Percentiles rank a stretch among this genome's conserved stretches.
These are phyloP conservation scores for Helicostylum pulchrum DNA, from an alignment of 192 early-diverging fungal species.

Conservation along the genomic window DNA sequence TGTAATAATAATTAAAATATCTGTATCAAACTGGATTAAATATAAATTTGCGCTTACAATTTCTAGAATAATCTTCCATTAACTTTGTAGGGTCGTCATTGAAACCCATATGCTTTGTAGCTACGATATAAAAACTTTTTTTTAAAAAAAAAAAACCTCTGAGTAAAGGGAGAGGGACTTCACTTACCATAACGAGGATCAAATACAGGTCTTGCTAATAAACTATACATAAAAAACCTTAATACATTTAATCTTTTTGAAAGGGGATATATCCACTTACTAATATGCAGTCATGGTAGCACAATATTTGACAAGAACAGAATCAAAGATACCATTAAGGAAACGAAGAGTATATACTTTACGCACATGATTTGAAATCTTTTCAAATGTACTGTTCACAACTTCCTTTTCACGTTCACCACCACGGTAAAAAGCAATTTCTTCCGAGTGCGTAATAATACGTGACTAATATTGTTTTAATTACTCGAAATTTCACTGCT, in stretches of 20 bases:
- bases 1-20: conserved; percentile 7
- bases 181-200: conserved; percentile 52
- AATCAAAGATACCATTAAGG: conserved; percentile 60
- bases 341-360: conserved; percentile 61
- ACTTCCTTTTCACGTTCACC: conserved; percentile 63
- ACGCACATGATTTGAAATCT: conserved; percentile 51
- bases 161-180: background rate
- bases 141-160: too few relatives aligned
- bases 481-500: background rate
- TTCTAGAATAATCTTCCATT: conserved; percentile 60
- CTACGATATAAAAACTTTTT: conserved; percentile 22
- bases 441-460: conserved; percentile 82
- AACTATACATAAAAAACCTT: conserved; percentile 28
- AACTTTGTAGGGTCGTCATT: conserved; percentile 53
- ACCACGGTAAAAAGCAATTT: conserved; percentile 77
- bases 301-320: conserved; percentile 63
- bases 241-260: background rate
- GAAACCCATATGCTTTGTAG: conserved; percentile 53
- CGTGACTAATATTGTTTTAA: conserved; percentile 44
- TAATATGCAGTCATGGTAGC: conserved; percentile 67
- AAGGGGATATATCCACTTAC: conserved; percentile 33
- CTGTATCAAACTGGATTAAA: background rate
- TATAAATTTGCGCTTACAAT: conserved; percentile 43
- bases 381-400: conserved; percentile 61
- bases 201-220: conserved; percentile 61